phyloP scores from a whole-genome alignment of 2,329 filamentous ascomycete genomes.

The Elsinoe necatrix region DNA sequence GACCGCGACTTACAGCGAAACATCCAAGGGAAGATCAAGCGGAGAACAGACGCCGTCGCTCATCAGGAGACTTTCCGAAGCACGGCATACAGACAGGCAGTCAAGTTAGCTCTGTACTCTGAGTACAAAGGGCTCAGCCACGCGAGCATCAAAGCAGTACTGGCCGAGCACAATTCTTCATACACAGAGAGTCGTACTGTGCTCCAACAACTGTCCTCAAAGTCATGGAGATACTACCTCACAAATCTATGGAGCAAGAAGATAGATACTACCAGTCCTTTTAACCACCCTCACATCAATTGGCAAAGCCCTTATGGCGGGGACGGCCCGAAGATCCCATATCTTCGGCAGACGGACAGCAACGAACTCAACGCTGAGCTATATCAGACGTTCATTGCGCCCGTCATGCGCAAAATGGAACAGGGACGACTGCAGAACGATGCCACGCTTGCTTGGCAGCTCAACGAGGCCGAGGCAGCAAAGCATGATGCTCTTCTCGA shows the following conservation, averaged over 20 bases:
- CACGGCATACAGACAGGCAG: slow-evolving; percentile 58
- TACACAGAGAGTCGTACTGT: slow-evolving; percentile 65
- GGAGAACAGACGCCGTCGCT: slow-evolving; percentile 28
- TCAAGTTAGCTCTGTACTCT: slow-evolving; percentile 57
- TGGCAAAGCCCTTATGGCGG: slow-evolving; percentile 47
- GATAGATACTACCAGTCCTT: slow-evolving; percentile 45
- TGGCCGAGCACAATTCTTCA: slow-evolving; percentile 72
- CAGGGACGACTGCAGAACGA: slow-evolving; percentile 35
- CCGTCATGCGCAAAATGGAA: slow-evolving; percentile 32
- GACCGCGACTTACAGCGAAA: neutral
- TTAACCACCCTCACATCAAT: slow-evolving; percentile 54
- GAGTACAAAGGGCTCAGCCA: slow-evolving; percentile 69
- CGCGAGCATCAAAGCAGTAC: slow-evolving; percentile 66
- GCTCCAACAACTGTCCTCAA: slow-evolving; percentile 58
- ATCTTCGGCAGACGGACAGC: slow-evolving; percentile 57
- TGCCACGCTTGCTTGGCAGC: slow-evolving; percentile 33
- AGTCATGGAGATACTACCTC: slow-evolving; percentile 70
- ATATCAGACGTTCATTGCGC: slow-evolving; percentile 36
- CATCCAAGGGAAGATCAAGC: neutral
- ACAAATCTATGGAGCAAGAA: slow-evolving; percentile 62
- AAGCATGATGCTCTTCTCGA: slow-evolving; percentile 48
- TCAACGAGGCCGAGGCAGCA: slow-evolving; percentile 44
- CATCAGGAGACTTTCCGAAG: slow-evolving; percentile 60
- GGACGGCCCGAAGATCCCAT: slow-evolving; percentile 50
- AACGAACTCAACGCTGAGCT: slow-evolving; percentile 46